phyloP scores from a whole-genome alignment of 2,329 filamentous ascomycete species.

The Gnomoniopsis smithogilvyi region DNA sequence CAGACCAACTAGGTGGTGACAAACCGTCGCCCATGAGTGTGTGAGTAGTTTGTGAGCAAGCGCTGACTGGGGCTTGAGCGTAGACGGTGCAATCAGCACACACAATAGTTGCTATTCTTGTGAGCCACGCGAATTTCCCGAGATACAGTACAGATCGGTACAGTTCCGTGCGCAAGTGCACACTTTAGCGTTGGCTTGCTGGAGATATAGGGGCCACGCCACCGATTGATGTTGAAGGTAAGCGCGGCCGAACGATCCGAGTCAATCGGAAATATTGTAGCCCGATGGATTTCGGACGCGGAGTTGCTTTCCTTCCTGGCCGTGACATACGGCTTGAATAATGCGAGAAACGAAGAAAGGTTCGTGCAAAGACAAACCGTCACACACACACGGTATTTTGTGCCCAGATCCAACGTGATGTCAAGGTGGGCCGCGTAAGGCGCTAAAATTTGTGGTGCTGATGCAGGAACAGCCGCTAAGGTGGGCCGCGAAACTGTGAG shows the following conservation, averaged over 20 bases:
- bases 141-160: background rate
- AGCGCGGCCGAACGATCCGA: background rate
- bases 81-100: background rate
- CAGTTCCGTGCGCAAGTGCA: background rate
- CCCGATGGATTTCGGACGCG: background rate
- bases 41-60: too few species aligned
- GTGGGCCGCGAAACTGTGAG: slow-evolving; percentile 1
- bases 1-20: too few species aligned
- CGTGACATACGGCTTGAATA: too few species aligned
- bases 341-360: too few species aligned
- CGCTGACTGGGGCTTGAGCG: background rate
- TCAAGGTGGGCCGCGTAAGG: slow-evolving; percentile 4
- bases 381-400: too few species aligned
- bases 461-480: slow-evolving; percentile 14
- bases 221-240: background rate
- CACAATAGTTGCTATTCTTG: background rate
- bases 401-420: background rate
- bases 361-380: too few species aligned
- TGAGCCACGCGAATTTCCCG: background rate
- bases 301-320: background rate
- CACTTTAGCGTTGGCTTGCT: background rate
- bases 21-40: too few species aligned
- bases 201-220: background rate
- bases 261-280: background rate
- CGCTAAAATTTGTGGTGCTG: slow-evolving; percentile 14